These are phyloP conservation scores for Vaccinium darrowii DNA, from an alignment of 148 eudicot species.

Conservation along the genomic window DNA sequence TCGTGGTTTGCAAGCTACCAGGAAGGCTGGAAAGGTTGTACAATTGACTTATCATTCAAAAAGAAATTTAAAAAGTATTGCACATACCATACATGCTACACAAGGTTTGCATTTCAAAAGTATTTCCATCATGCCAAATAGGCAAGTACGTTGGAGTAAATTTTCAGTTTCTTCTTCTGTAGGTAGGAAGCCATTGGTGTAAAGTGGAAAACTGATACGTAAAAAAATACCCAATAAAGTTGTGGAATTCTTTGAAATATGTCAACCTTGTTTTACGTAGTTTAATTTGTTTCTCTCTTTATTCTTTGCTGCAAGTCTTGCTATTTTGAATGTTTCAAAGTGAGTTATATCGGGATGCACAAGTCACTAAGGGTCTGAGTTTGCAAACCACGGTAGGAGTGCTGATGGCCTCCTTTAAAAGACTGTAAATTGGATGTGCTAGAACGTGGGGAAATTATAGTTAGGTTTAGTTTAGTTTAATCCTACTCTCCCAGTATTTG, in stretches of 20 bases:
- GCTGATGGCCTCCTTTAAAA: background rate
- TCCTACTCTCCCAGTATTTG: background rate
- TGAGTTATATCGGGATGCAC: background rate
- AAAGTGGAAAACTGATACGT: background rate
- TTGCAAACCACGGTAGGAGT: background rate
- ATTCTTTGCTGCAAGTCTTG: background rate
- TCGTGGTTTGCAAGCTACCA: slow-evolving; percentile 13
- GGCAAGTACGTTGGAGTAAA: background rate
- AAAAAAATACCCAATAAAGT: background rate
- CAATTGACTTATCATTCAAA: background rate
- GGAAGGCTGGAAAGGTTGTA: background rate
- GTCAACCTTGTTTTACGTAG: background rate
- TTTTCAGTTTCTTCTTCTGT: background rate
- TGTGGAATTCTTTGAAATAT: background rate
- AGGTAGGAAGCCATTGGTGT: background rate
- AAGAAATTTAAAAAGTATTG: background rate
- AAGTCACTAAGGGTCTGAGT: background rate
- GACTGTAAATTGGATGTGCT: background rate
- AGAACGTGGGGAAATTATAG: background rate
- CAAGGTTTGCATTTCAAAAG: background rate
- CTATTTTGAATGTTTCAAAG: background rate
- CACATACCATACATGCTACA: background rate
- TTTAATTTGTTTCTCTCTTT: background rate
- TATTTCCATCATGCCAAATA: background rate
- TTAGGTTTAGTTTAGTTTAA: background rate